phyloP scores from a whole-genome alignment of 192 early-diverging fungal species.

The Umbelopsis isabellina region DNA sequence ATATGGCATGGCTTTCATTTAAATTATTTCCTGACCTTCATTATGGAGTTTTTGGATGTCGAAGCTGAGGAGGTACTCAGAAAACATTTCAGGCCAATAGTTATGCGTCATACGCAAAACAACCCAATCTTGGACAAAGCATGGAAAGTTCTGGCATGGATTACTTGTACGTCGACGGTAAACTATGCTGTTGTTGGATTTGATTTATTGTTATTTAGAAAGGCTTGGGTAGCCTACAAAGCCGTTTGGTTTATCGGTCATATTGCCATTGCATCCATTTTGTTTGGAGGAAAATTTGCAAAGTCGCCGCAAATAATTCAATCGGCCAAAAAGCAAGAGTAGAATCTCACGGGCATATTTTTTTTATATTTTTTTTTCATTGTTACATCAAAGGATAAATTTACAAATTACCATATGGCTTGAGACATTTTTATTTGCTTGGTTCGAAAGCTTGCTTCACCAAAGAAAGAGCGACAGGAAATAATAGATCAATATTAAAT shows the following conservation, averaged over 20 bases:
- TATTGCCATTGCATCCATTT: constrained; percentile 22
- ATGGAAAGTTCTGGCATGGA: constrained; percentile 45
- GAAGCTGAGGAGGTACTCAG: constrained; percentile 48
- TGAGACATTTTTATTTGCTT: too few species aligned
- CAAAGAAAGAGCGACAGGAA: too few species aligned
- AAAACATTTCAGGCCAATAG: constrained; percentile 36
- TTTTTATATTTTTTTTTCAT: too few species aligned
- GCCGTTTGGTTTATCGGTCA: constrained; percentile 39
- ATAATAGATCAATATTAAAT: too few species aligned
- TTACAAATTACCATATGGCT: too few species aligned
- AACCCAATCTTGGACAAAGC: constrained; percentile 27
- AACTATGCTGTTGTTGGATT: constrained; percentile 57
- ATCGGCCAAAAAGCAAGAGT: constrained; percentile 20
- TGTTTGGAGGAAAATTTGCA: constrained; percentile 18
- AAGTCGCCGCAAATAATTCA: not conserved
- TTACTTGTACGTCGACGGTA: constrained; percentile 45
- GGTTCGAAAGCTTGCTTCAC: too few species aligned
- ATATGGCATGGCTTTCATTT: constrained; percentile 65
- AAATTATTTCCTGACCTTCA: constrained; percentile 62
- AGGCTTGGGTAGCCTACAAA: constrained; percentile 30
- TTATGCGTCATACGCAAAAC: constrained; percentile 35
- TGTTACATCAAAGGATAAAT: too few species aligned
- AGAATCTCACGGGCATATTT: not conserved
- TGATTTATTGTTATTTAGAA: constrained; percentile 43
- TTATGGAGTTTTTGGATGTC: constrained; percentile 60